Conservation (phyloP, 129 eudicot genomes). For the Artemisia argyi region DNA sequence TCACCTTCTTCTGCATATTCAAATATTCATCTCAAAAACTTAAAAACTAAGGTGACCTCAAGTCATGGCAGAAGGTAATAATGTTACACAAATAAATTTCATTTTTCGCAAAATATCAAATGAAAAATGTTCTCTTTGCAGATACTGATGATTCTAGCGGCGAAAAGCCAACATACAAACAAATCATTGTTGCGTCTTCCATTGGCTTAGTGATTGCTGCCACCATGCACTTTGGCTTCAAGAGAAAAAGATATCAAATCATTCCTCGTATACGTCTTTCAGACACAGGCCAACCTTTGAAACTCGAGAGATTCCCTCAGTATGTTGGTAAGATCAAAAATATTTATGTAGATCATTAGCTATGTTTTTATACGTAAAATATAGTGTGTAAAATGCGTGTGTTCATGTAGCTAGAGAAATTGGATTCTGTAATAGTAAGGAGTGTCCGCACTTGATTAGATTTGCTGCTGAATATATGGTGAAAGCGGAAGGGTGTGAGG, state of each 20-base stretch:
- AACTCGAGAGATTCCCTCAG: constrained; percentile 76
- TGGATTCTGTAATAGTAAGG: constrained; percentile 59
- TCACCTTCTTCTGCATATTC: constrained; percentile 24
- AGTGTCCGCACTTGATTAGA: constrained; percentile 71
- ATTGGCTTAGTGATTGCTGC: constrained; percentile 74
- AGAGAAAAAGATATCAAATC: constrained; percentile 43
- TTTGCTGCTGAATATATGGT: constrained; percentile 70
- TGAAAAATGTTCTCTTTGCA: constrained; percentile 22
- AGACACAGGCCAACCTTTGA: constrained; percentile 56
- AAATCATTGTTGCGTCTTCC: constrained; percentile 74
- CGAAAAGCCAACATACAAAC: constrained; percentile 46
- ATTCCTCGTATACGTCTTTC: constrained; percentile 58
- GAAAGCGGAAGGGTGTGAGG: constrained; percentile 82
- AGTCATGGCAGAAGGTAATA: neutral
- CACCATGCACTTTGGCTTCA: constrained; percentile 58
- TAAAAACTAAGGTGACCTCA: neutral
- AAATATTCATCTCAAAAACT: neutral
- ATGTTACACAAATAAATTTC: neutral
- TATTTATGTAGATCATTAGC: neutral
- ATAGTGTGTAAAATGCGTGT: constrained; percentile 1
- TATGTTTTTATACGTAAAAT: neutral
- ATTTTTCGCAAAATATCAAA: neutral
- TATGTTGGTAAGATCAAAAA: constrained; percentile 74
- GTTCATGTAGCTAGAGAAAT: constrained; percentile 82
- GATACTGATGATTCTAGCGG: constrained; percentile 21